phyloP scores from a whole-genome alignment of 768 basidiomycete genomes.

The Nevesoporus exiguus region DNA sequence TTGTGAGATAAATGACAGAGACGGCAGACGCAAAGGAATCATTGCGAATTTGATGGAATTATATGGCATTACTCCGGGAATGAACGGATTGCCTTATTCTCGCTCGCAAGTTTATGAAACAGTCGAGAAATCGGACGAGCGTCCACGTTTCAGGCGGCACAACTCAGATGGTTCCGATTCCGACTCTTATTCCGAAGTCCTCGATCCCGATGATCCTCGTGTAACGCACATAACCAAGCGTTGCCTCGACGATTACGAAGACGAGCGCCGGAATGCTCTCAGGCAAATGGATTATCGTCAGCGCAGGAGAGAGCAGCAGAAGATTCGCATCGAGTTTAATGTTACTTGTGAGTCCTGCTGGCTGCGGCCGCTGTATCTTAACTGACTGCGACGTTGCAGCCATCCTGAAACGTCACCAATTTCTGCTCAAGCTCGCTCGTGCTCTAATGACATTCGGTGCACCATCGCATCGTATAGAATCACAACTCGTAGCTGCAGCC shows the following conservation, averaged over 20 bases:
- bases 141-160: conserved; percentile 26
- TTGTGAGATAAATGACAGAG: conserved; percentile 21
- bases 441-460: conserved; percentile 91
- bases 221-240: conserved; percentile 54
- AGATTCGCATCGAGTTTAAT: conserved; percentile 71
- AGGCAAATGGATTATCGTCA: conserved; percentile 65
- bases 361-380: conserved; percentile 1
- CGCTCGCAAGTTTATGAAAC: conserved; percentile 22
- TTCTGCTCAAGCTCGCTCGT: conserved; percentile 80
- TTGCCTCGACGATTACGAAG: conserved; percentile 55
- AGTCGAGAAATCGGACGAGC: conserved; percentile 5
- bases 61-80: conserved; percentile 25
- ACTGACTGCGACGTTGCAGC: conserved; percentile 39
- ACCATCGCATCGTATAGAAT: conserved; percentile 91
- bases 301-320: conserved; percentile 61
- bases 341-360: conserved; percentile 52
- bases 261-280: conserved; percentile 57
- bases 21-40: conserved; percentile 26
- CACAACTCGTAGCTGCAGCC: conserved; percentile 85
- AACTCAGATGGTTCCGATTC: conserved; percentile 45
- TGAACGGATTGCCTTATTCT: conserved; percentile 24
- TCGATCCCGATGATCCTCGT: conserved; percentile 73
- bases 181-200: conserved; percentile 43
- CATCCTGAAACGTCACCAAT: conserved; percentile 77
- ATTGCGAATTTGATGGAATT: conserved; percentile 31